These are phyloP conservation scores for Geotrichum klebahnii DNA, from an alignment of 1,139 yeast genomes.

Conservation along the genomic window DNA sequence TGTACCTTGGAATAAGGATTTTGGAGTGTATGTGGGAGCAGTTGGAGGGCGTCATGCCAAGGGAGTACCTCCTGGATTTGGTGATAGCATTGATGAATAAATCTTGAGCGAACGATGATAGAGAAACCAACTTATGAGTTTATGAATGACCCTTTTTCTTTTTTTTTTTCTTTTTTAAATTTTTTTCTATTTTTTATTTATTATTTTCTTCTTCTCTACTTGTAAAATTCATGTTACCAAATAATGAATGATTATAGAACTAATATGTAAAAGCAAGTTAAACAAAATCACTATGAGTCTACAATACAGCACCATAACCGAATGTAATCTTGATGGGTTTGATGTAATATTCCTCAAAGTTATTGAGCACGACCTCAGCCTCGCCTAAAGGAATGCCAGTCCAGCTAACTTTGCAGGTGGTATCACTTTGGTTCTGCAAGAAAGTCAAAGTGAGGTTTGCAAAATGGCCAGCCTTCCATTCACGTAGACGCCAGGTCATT, in stretches of 20 bases:
- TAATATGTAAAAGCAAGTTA: too few species aligned
- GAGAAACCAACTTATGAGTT: too few species aligned
- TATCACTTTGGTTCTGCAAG: slow-evolving; percentile 75
- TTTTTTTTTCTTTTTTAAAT: too few species aligned
- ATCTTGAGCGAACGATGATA: too few species aligned
- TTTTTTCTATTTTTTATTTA: too few species aligned
- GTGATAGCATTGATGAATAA: too few species aligned
- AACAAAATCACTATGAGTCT: slow-evolving; percentile 18
- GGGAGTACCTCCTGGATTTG: slow-evolving; percentile 86
- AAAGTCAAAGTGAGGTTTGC: slow-evolving; percentile 65
- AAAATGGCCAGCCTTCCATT: slow-evolving; percentile 81
- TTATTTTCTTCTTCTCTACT: too few species aligned
- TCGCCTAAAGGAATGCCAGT: slow-evolving; percentile 96
- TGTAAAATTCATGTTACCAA: too few species aligned
- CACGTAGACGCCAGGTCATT: slow-evolving; percentile 80
- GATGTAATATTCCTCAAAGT: slow-evolving; percentile 85
- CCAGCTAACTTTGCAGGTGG: slow-evolving; percentile 73
- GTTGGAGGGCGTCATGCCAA: slow-evolving; percentile 62
- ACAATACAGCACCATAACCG: slow-evolving; percentile 60
- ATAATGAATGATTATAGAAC: not conserved
- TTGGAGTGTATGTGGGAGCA: slow-evolving; percentile 66
- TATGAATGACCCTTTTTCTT: too few species aligned
- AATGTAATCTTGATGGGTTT: slow-evolving; percentile 84
- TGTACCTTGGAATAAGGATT: slow-evolving; percentile 66
- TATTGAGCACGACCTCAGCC: slow-evolving; percentile 79